Base-by-base conservation (phyloP, 306 rosid species). In the Castanea sativa region DNA sequence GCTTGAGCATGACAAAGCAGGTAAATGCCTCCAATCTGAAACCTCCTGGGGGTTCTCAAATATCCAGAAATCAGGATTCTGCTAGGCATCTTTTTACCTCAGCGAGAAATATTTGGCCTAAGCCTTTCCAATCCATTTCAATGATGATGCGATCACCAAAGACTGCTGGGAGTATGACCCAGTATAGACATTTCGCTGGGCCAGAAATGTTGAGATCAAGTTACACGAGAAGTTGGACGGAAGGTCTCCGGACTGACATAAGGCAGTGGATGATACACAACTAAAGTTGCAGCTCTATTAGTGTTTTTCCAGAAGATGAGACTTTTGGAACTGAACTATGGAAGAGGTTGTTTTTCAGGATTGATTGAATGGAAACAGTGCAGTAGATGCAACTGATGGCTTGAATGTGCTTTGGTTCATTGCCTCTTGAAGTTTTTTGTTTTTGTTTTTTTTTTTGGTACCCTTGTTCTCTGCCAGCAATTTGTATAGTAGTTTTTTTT, bases 201-300 rank as follows among this genome's bases (percentile, higher is more conserved):
- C 78, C 88, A 27, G 87, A 60, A 58, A 49, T 55, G n/a, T 76
- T 57, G 25, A 81, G 85, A 80, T 74, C 86, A 10, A 81, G 73
- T 73, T 76, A 80, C 71, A 41, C 67, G 20, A 60, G 55, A 32
- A 86, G 83, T 67, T 81, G 85, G 85, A 83, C 85, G 4, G 89
- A 87, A 71, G 92, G 86, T 78, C 69, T 92, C 9, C 79, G 99
- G 83, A 86, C 80, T 59, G 97, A 93, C 81, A 87, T 93, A 80
- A 72, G 82, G 92, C 92, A 86, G 70, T 93, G 97, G 95, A 87
- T 93, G 95, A 78, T 74, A 82, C 90, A 61, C 73, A 87, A 82
- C 73, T 89, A 78, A 74, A 65, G 53, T 65, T 30, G 38, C 21
- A 70, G n/a, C 64, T 58, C 71, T 45, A 20, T 45, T 3, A 12